These are phyloP conservation scores for Pseudogymnoascus verrucosus DNA, from an alignment of 2,329 filamentous ascomycete species.

Conservation along the genomic window DNA sequence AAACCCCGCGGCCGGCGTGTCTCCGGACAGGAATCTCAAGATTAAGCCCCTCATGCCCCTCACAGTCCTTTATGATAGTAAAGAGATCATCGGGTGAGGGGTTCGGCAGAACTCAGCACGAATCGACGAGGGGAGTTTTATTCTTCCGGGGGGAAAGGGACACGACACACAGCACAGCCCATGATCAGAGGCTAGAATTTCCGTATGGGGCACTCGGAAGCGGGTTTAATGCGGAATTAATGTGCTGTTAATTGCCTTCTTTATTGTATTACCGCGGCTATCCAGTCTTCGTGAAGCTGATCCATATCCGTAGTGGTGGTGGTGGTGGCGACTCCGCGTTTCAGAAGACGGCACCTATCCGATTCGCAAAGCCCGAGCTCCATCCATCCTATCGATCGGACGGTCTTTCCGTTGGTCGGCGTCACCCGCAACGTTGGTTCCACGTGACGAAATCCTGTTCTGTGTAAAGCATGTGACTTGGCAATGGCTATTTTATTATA, in stretches of 20 bases:
- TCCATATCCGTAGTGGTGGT: not conserved
- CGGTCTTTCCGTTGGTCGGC: not conserved
- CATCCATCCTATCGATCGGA: not conserved
- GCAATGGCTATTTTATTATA: not conserved
- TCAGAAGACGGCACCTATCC: not conserved
- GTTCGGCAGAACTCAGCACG: slow-evolving; percentile 1
- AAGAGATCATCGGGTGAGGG: not conserved
- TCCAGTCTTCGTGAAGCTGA: not conserved
- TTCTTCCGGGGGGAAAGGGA: not conserved
- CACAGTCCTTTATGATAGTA: not conserved
- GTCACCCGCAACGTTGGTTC: not conserved
- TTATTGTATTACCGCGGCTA: slow-evolving; percentile 4
- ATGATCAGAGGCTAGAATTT: not conserved
- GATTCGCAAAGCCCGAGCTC: not conserved
- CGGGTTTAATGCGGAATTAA: slow-evolving; percentile 1
- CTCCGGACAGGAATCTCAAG: not conserved
- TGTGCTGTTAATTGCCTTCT: not conserved
- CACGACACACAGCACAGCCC: not conserved
- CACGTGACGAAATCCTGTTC: not conserved
- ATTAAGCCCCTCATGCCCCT: not conserved
- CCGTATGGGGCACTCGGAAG: not conserved
- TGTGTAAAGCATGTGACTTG: not conserved
- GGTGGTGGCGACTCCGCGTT: not conserved
- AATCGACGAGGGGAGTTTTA: not conserved
- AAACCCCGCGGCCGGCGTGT: not conserved